A percentile compares a stretch with the other conserved stretches of the same genome.
Conservation (phyloP, 257 asterid genomes). For the Echium plantagineum region DNA sequence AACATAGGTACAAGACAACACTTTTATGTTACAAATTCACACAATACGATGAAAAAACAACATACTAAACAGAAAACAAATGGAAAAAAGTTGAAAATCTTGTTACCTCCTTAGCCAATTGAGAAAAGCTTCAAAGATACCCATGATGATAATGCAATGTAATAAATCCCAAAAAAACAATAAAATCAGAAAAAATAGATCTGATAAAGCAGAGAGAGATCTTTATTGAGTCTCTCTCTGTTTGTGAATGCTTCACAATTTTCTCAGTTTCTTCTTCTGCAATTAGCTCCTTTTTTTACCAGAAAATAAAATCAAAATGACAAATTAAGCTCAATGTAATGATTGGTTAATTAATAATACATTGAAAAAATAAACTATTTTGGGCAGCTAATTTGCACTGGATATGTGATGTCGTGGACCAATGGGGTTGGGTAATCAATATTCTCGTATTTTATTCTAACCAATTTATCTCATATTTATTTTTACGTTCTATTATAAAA, state of each 20-base stretch:
- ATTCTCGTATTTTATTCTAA: too few relatives aligned
- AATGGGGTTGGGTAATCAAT: too few relatives aligned
- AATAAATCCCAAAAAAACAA: neutral
- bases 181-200: conserved; percentile 10
- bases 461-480: too few relatives aligned
- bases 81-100: too few relatives aligned
- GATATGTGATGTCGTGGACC: neutral
- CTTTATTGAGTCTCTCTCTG: conserved; percentile 6
- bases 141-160: conserved; percentile 29
- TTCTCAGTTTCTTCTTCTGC: neutral
- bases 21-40: neutral
- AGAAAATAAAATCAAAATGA: too few relatives aligned
- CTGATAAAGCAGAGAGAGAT: conserved; percentile 10
- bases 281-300: neutral
- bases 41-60: too few relatives aligned
- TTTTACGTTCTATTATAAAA: too few relatives aligned
- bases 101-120: conserved; percentile 86
- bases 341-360: neutral
- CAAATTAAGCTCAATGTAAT: neutral
- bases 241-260: neutral
- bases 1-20: too few relatives aligned
- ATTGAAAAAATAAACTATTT: too few relatives aligned
- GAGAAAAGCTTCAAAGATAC: conserved; percentile 97
- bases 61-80: neutral
- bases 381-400: neutral